Evolutionary conservation across 2,329 filamentous ascomycete species (phyloP), one percentile per base, ranked within the genome.

Genomic region (Fusarium concolor): DNA sequence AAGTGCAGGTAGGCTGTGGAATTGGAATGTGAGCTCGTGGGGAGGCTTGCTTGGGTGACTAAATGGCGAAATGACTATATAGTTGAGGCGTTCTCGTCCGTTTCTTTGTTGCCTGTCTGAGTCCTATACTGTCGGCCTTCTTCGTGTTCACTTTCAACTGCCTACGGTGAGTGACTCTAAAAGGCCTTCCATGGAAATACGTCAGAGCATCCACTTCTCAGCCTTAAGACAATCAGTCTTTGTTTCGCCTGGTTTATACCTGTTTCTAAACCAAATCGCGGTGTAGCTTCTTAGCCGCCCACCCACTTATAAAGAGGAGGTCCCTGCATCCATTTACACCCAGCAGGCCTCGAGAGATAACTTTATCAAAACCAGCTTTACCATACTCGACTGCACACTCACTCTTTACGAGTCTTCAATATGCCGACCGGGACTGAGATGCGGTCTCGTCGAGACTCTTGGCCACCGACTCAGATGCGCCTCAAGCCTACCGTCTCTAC

Each of bases 391-490:
- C 33, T 31, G n/a, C 18, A 20, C 29, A 33, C 26, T 38, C 26
- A 33, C 31, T 38, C 31, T 47, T 35, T 28, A 38, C 41, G 53
- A 54, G 53, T 53, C 26, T 45, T 31, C 52, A 39, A 31, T 56
- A 83, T 84, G 82, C 75, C 80, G 56, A 71, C 76, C 33, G 71
- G 76, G 11, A 72, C 75, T 18, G 56, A 71, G 24, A 71, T 77
- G 52, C 72, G 73, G 62, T 77, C 77, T 59, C 79, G 76, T 57
- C 78, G 81, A 65, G 83, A 84, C 69, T 84, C 84, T 17, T 87
- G 84, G 84, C 82, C 85, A 18, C 82, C 85, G 4, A 84, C 83
- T n/a, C 83, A 83, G 67, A 76, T 85, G 64, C 81, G 79, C 43
- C 78, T 86, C 26, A 79, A 79, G 44, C 81, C 81, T 15, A 78